Base-by-base conservation (phyloP, 2,329 filamentous ascomycete species). In the Neopestalotiopsis clavispora region DNA sequence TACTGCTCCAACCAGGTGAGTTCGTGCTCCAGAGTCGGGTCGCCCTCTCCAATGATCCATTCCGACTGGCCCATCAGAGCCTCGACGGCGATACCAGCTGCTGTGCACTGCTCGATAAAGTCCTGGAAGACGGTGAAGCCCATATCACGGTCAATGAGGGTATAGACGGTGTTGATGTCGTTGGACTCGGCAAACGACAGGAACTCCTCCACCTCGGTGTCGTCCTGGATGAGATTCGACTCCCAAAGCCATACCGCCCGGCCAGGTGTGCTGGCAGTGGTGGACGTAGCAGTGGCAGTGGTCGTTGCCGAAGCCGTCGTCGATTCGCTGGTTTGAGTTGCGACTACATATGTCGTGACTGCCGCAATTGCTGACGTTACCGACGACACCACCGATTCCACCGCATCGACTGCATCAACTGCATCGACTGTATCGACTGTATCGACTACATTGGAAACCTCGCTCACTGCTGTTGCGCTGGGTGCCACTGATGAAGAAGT, bases 1-100 rank as follows among this genome's bases (percentile, higher is more conserved):
- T 67, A 67, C 40, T 67, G 66, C 66, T 67, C 66, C 20, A 67
- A 38, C 66, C 66, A 67, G 38, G 12, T 57, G 32, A 67, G 66
- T 20, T 67, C 32, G 3, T 34, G 28, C 6, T 67, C 57, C 38
- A 67, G 45, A 20, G 57, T 67, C 23, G 66, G 66, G 14, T 60
- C 40, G 38, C 66, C 66, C 38, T 52, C 20, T 32, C 59, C 66
- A 20, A 62, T 20, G 20, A 67, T 61, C 66, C 66, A 67, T 20
- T 67, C 17, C 20, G 66, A 45, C 40, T 67, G 62, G 14, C 66
- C 66, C 40, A 67, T 62, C 56, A 67, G 28, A 9, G 66, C 66
- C 32, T 52, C 57, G 57, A 67, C 66, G 10, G 58, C 66, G 45
- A 67, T 67, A 12, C 66, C 66, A 38, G 32, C 40, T 17, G 66